A percentile compares a stretch with the other conserved stretches of the same genome.
Conservation (phyloP, 108 stramenopile species). For the Chaetoceros tenuissimus region DNA sequence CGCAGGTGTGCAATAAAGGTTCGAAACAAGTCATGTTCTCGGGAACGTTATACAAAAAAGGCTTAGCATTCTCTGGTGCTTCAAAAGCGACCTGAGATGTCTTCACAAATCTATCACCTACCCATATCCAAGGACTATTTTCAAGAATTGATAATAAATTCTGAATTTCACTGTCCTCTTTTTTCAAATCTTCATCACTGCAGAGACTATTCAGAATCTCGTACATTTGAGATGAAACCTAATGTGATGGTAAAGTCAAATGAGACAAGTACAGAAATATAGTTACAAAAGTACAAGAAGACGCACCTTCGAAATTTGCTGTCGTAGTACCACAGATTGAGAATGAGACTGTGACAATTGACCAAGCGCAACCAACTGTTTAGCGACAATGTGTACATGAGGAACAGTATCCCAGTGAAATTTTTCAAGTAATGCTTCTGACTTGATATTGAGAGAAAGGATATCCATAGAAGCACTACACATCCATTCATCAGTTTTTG, state of each 20-base stretch:
- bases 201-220: too few species aligned
- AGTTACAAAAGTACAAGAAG: too few species aligned
- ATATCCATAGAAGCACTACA: not conserved
- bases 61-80: conserved; percentile 1
- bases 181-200: too few species aligned
- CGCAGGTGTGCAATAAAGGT: not conserved
- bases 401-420: conserved; percentile 1
- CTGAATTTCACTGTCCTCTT: not conserved
- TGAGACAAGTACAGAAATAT: too few species aligned
- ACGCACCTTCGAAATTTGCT: too few species aligned
- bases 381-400: not conserved
- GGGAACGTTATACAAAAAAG: not conserved
- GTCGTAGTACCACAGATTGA: too few species aligned
- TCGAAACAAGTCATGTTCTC: not conserved
- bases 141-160: not conserved
- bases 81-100: conserved; percentile 1
- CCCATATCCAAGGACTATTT: not conserved
- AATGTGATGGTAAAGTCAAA: too few species aligned
- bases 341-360: too few species aligned
- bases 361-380: not conserved
- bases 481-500: not conserved
- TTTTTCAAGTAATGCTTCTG: not conserved
- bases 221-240: too few species aligned
- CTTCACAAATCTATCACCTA: conserved; percentile 1
- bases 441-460: not conserved